These are phyloP conservation scores for Plasmodium adleri DNA, from an alignment of 169 alveolate genomes.

Conservation along the genomic window DNA sequence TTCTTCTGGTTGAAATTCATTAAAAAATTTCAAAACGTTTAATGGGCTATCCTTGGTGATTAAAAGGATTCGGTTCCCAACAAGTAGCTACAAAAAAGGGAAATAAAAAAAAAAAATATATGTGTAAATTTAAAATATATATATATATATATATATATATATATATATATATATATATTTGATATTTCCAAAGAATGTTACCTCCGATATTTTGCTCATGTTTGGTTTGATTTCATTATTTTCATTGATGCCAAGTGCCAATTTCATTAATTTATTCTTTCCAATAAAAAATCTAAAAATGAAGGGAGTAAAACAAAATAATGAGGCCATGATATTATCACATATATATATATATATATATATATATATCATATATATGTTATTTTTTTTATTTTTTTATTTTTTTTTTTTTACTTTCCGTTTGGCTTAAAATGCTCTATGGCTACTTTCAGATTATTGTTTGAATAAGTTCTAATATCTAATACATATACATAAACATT, in stretches of 20 bases:
- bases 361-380: not conserved
- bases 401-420: conserved; percentile 36
- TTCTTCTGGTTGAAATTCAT: conserved; percentile 75
- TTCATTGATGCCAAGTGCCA: conserved; percentile 48
- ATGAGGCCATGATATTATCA: too few relatives aligned
- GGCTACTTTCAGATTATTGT: conserved; percentile 56
- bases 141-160: not conserved
- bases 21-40: conserved; percentile 70
- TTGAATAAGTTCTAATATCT: conserved; percentile 68
- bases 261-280: conserved; percentile 72
- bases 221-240: conserved; percentile 59
- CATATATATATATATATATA: not conserved
- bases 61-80: conserved; percentile 68
- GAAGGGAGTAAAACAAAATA: not conserved
- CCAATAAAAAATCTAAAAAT: conserved; percentile 52
- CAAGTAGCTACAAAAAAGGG: conserved; percentile 22
- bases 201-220: conserved; percentile 55
- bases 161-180: not conserved
- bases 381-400: not conserved
- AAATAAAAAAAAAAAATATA: not conserved
- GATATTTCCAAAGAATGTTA: not conserved
- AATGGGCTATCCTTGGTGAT: conserved; percentile 65
- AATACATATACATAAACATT: conserved; percentile 54
- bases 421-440: conserved; percentile 71
- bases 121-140: not conserved